Base-by-base conservation (phyloP, 1,139 yeast species). In the Yamadazyma mexicana region DNA sequence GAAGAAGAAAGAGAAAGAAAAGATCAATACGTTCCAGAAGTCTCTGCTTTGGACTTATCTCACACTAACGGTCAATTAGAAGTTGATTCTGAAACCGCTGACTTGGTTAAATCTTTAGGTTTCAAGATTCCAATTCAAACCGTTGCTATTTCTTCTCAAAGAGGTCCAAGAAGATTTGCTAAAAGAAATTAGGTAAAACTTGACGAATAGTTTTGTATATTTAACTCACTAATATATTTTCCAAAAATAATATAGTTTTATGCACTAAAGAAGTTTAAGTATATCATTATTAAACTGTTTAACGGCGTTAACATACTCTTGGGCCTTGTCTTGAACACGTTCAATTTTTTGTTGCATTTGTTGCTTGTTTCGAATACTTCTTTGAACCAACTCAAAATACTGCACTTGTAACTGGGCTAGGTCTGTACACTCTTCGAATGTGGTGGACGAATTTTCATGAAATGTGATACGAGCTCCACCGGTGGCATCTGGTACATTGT, bases 1-100 rank as follows among this genome's bases (percentile, higher is more conserved):
- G 99, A 92, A 81, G 99, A 92, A 81, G 99, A 94, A 84, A 92
- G 98, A 85, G 99, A 94, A 81, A 87, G 98, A 83, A 92, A 94
- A 81, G 99, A 94, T 78, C 98, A 94, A 82, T 94, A 91, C 79
- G 98, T 94, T 67, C 99, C 99, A 78, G 98, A 91, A 75, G 95
- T 91, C 69, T 94, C 98, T 72, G 99, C 98, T 73, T 87, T 94
- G 75, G 98, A 91, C 81, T 86, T 91, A 72, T 83, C 95, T 61
- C 91, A 88, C 87, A 82, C 89, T 73, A 88, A 88, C 77, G 91
- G 91, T 73, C 94, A 87, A 70, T 87, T 94, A 74, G 94, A 88
- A 77, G 95, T 94, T 71, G 99, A 94, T 76, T 81, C 87, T 70
- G 97, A 91, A 79, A 92, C 98, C 66, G 91, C 94, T 70, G 95